Conservation (phyloP, 2,329 filamentous ascomycete genomes). For the Beauveria bassiana region DNA sequence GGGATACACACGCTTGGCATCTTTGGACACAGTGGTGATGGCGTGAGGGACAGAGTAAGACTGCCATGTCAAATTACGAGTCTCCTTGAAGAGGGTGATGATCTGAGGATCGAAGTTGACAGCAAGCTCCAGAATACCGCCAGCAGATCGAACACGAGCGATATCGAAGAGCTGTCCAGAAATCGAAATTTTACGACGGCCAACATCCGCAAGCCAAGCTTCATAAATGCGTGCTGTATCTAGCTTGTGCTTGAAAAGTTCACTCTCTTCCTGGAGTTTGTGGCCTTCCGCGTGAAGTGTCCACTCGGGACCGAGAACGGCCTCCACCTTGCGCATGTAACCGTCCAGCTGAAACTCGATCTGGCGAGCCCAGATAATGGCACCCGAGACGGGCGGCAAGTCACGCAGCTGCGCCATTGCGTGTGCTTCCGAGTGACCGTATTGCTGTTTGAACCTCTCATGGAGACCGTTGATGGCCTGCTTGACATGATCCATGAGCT, state of each 20-base stretch:
- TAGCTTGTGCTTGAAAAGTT: slow-evolving; percentile 91
- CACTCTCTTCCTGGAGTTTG: slow-evolving; percentile 84
- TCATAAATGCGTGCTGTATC: slow-evolving; percentile 92
- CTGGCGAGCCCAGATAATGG: slow-evolving; percentile 95
- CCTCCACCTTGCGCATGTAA: slow-evolving; percentile 99
- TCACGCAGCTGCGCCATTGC: slow-evolving; percentile 97
- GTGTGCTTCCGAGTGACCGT: slow-evolving; percentile 94
- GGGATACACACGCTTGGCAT: slow-evolving; percentile 96
- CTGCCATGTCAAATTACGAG: slow-evolving; percentile 90
- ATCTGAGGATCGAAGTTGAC: slow-evolving; percentile 98
- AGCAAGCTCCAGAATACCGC: slow-evolving; percentile 76
- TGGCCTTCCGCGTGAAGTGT: slow-evolving; percentile 89
- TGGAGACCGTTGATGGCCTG: slow-evolving; percentile 89
- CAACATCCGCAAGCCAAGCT: slow-evolving; percentile 88
- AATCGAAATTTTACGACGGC: slow-evolving; percentile 81
- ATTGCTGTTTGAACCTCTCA: slow-evolving; percentile 97
- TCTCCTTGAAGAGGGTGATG: slow-evolving; percentile 97
- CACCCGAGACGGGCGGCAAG: slow-evolving; percentile 88
- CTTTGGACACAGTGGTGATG: slow-evolving; percentile 92
- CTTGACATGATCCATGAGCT: slow-evolving; percentile 97
- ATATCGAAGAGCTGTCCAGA: slow-evolving; percentile 89
- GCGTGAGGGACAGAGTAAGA: slow-evolving; percentile 91
- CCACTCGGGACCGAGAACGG: slow-evolving; percentile 93
- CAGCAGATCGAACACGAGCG: slow-evolving; percentile 77
- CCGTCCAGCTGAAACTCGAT: slow-evolving; percentile 92